A percentile compares a stretch with the other conserved stretches of the same genome.
phyloP scores from a whole-genome alignment of 257 asterid genomes.

The Ligustrum vulgare region DNA sequence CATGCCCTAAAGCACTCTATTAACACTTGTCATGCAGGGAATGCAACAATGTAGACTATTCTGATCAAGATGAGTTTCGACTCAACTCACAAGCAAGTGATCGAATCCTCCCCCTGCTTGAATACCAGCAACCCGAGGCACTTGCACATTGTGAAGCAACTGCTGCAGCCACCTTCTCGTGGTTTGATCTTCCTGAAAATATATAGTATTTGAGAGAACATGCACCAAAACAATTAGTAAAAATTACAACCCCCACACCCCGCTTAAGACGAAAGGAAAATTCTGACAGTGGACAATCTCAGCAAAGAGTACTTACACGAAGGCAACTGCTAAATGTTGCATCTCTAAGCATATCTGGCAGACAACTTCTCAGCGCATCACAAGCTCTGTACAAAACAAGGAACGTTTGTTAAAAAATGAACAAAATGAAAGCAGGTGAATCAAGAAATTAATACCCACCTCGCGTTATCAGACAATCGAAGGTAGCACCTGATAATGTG shows the following conservation, averaged over 20 bases:
- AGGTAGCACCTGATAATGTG: constrained; percentile 92
- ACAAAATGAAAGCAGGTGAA: not conserved
- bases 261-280: too few species aligned
- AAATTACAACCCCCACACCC: not conserved
- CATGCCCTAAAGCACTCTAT: not conserved
- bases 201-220: not conserved
- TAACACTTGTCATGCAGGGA: not conserved
- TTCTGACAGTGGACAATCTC: not conserved
- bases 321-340: constrained; percentile 75
- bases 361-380: constrained; percentile 76
- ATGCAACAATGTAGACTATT: not conserved
- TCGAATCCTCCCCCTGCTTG: constrained; percentile 79
- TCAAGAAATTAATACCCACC: constrained; percentile 33
- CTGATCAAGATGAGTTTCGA: not conserved
- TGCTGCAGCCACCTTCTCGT: constrained; percentile 89
- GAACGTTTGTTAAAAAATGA: not conserved
- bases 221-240: not conserved
- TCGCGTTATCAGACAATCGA: constrained; percentile 78
- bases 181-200: constrained; percentile 73
- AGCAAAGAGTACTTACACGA: constrained; percentile 50
- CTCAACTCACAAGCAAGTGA: constrained; percentile 46
- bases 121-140: constrained; percentile 60
- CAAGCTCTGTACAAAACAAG: constrained; percentile 63
- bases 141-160: constrained; percentile 73
- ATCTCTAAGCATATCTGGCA: constrained; percentile 82